Evolutionary conservation across 2,329 filamentous ascomycete genomes (phyloP).

Genomic region (Bipolaris cookei): DNA sequence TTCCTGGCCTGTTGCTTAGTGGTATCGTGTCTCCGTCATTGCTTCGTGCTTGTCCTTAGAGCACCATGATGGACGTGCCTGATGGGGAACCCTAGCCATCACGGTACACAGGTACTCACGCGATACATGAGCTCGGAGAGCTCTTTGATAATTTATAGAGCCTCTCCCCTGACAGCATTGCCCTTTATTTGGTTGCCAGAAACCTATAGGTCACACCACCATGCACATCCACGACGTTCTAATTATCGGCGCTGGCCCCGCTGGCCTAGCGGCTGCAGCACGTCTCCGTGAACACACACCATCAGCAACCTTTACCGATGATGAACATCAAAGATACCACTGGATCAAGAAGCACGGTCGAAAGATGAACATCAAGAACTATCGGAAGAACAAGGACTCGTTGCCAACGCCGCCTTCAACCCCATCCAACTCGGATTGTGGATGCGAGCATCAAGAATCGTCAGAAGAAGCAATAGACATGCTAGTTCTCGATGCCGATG

Average conservation of each 20-base stretch:
- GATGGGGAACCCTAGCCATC: conserved; percentile 23
- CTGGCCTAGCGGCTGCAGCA: conserved; percentile 75
- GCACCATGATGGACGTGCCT: conserved; percentile 34
- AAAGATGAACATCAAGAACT: conserved; percentile 64
- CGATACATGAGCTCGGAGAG: background rate
- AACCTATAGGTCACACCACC: background rate
- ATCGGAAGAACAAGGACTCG: conserved; percentile 51
- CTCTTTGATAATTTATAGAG: background rate
- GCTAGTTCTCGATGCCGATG: conserved; percentile 71
- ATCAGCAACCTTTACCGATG: conserved; percentile 80
- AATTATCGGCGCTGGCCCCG: conserved; percentile 75
- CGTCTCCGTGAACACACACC: conserved; percentile 75
- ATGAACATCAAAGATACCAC: conserved; percentile 80
- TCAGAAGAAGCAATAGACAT: conserved; percentile 31
- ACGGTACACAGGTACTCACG: conserved; percentile 24
- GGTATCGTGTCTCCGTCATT: conserved; percentile 1
- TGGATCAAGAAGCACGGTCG: conserved; percentile 72
- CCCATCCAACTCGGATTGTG: conserved; percentile 27
- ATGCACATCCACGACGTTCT: conserved; percentile 66
- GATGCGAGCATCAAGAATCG: conserved; percentile 13
- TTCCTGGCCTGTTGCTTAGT: background rate
- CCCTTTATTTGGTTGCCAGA: too few species aligned
- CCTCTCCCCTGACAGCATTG: background rate
- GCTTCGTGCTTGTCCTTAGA: conserved; percentile 12
- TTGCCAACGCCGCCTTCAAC: conserved; percentile 33